These are phyloP conservation scores for Puccinia polysora DNA, from an alignment of 1,284 basidiomycete species.

Conservation along the genomic window DNA sequence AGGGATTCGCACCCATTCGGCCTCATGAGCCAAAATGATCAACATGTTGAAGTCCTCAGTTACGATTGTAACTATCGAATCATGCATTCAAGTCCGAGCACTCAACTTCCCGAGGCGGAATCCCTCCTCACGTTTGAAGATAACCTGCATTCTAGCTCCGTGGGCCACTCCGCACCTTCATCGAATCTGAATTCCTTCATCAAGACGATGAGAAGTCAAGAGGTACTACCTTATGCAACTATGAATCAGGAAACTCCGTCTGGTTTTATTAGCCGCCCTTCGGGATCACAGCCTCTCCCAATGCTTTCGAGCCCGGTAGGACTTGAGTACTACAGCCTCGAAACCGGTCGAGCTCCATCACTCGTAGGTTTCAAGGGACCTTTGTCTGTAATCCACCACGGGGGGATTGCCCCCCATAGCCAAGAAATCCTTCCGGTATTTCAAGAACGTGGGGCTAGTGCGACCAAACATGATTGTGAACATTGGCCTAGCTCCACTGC, in stretches of 20 bases:
- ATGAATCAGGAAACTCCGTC: not conserved
- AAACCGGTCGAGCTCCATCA: not conserved
- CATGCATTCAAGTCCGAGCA: not conserved
- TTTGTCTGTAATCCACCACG: not conserved
- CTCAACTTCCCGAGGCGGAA: not conserved
- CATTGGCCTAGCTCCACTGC: not conserved
- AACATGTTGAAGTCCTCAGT: constrained; percentile 6
- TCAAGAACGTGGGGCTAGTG: not conserved
- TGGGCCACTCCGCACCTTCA: not conserved
- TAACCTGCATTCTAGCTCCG: not conserved
- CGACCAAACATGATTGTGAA: not conserved
- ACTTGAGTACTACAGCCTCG: constrained; percentile 1
- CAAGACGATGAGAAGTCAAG: constrained; percentile 3
- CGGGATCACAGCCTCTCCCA: constrained; percentile 8
- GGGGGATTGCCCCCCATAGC: not conserved
- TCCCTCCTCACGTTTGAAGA: constrained; percentile 12
- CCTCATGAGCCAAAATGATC: not conserved
- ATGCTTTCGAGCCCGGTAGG: constrained; percentile 12
- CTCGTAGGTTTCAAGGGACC: constrained; percentile 1
- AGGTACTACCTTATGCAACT: not conserved
- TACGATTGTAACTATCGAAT: constrained; percentile 4
- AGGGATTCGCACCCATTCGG: constrained; percentile 8
- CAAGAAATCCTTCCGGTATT: not conserved
- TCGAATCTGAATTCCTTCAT: not conserved
- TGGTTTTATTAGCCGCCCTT: not conserved